A percentile compares a stretch with the other conserved stretches of the same genome.
phyloP scores from a whole-genome alignment of 495 filamentous ascomycete species.

The Letharia lupina region DNA sequence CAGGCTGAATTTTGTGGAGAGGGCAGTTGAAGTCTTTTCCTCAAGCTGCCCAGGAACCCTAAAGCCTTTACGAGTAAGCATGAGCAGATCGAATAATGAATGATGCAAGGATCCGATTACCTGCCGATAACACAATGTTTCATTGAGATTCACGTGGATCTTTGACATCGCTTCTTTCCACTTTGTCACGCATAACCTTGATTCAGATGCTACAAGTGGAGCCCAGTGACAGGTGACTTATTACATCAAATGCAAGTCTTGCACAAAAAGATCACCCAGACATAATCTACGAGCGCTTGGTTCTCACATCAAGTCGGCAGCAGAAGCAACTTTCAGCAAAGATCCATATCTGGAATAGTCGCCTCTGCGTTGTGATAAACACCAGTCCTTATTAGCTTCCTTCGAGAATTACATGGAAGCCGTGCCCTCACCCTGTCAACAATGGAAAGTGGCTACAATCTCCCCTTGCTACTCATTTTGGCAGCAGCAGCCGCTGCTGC shows the following conservation, averaged over 20 bases:
- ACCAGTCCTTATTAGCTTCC: not conserved
- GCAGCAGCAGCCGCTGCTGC: not conserved
- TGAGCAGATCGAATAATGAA: too few relatives aligned
- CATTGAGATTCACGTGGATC: too few relatives aligned
- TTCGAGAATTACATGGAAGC: not conserved
- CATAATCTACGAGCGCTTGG: not conserved
- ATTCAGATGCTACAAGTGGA: not conserved
- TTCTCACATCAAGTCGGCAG: not conserved
- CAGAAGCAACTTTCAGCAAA: not conserved
- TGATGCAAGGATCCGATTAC: too few relatives aligned
- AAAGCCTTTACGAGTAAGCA: too few relatives aligned
- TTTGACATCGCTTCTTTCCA: too few relatives aligned
- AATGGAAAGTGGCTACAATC: not conserved
- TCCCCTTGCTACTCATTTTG: not conserved
- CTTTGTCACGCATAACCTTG: not conserved
- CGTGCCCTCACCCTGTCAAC: not conserved
- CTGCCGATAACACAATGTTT: too few relatives aligned
- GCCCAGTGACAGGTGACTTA: not conserved
- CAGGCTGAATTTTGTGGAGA: too few relatives aligned
- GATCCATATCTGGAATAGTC: not conserved
- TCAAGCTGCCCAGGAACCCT: too few relatives aligned
- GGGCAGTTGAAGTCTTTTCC: too few relatives aligned
- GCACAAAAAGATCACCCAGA: not conserved
- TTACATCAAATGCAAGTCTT: not conserved
- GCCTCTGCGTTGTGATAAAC: not conserved